Evolutionary conservation across 306 rosid genomes (phyloP).

Genomic region (Erythrophleum fordii): DNA sequence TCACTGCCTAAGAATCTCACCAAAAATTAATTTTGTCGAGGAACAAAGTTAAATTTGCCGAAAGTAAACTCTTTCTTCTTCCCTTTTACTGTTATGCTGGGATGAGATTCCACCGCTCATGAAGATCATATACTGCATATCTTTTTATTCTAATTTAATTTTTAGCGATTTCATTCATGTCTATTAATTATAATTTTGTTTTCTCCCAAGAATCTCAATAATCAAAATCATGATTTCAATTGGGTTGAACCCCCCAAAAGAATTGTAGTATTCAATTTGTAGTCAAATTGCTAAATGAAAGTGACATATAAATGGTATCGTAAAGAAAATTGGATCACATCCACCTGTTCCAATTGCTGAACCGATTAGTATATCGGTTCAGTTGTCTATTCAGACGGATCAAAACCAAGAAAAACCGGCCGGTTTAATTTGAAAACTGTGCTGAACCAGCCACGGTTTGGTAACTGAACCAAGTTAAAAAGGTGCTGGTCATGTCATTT

Average conservation of each 20-base stretch:
- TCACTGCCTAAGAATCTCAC: neutral
- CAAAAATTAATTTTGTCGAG: neutral
- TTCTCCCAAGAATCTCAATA: neutral
- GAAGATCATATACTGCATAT: neutral
- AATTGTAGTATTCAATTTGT: neutral
- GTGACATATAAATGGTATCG: neutral
- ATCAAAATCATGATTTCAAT: neutral
- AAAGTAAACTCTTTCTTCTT: neutral
- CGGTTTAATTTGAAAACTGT: too few species aligned
- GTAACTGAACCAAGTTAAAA: too few species aligned
- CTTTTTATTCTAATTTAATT: neutral
- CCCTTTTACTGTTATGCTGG: neutral
- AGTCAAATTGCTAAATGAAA: neutral
- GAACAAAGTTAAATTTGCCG: slow-evolving; percentile 5
- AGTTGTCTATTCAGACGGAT: too few species aligned
- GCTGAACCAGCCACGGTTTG: too few species aligned
- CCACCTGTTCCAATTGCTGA: too few species aligned
- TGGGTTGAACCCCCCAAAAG: neutral
- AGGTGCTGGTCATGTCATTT: too few species aligned
- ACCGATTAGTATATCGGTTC: too few species aligned
- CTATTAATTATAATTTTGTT: neutral
- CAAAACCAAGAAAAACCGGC: too few species aligned
- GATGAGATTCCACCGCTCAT: neutral
- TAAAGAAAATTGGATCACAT: neutral
- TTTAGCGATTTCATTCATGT: neutral